A percentile compares a stretch with the other conserved stretches of the same genome.
phyloP scores from a whole-genome alignment of 1,139 yeast species.

The Candida neerlandica region DNA sequence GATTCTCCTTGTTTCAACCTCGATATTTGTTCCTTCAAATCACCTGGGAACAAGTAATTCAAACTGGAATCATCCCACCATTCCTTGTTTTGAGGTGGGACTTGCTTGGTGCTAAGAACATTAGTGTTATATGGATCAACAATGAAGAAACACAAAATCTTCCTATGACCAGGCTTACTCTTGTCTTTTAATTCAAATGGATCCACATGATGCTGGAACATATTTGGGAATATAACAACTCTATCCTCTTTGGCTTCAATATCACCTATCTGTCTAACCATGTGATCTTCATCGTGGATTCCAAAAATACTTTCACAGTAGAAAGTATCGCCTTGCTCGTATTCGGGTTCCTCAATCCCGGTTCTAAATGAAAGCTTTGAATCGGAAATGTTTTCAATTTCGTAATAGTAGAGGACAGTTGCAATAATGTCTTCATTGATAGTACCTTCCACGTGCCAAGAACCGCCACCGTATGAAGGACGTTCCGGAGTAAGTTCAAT shows the following conservation, averaged over 20 bases:
- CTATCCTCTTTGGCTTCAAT: slow-evolving; percentile 29
- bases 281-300: slow-evolving; percentile 29
- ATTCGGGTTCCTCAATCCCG: slow-evolving; percentile 35
- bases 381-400: slow-evolving; percentile 40
- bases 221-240: slow-evolving; percentile 42
- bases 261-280: slow-evolving; percentile 27
- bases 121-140: slow-evolving; percentile 39
- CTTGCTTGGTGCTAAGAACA: slow-evolving; percentile 32
- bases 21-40: slow-evolving; percentile 14
- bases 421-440: slow-evolving; percentile 47
- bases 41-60: slow-evolving; percentile 16
- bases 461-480: slow-evolving; percentile 42
- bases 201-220: slow-evolving; percentile 43
- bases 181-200: slow-evolving; percentile 39
- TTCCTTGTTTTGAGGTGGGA: slow-evolving; percentile 45
- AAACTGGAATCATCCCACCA: slow-evolving; percentile 34
- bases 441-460: slow-evolving; percentile 52
- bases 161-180: slow-evolving; percentile 40
- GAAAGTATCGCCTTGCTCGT: slow-evolving; percentile 37
- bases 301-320: slow-evolving; percentile 32
- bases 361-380: slow-evolving; percentile 37
- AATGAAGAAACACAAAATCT: slow-evolving; percentile 43
- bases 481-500: slow-evolving; percentile 47
- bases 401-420: slow-evolving; percentile 46
- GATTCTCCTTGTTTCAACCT: slow-evolving; percentile 11